Evolutionary conservation across 2,329 filamentous ascomycete species (phyloP).

Genomic region (Trichoderma lentiforme): DNA sequence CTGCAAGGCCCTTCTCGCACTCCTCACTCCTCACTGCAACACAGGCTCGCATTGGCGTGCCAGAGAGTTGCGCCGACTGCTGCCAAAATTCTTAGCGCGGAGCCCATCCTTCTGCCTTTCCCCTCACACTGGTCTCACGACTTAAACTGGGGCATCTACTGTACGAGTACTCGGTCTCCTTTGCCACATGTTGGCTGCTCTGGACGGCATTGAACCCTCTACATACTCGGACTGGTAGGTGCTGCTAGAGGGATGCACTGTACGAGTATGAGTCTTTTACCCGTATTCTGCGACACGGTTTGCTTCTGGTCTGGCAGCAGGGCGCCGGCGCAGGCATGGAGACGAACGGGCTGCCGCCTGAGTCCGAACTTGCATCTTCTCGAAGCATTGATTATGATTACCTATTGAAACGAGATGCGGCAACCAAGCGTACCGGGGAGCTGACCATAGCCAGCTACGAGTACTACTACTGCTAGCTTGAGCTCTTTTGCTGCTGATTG

Average conservation of each 20-base stretch:
- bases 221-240: background rate
- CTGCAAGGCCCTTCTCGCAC: background rate
- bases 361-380: background rate
- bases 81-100: conserved; percentile 14
- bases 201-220: background rate
- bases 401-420: background rate
- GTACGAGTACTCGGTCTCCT: background rate
- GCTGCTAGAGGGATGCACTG: background rate
- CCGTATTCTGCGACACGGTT: background rate
- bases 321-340: background rate
- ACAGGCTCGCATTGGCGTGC: conserved; percentile 16
- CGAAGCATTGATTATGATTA: conserved; percentile 1
- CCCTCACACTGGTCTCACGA: conserved; percentile 13
- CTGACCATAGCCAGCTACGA: background rate
- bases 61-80: conserved; percentile 19
- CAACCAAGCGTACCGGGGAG: background rate
- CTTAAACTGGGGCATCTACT: conserved; percentile 6
- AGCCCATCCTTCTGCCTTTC: conserved; percentile 1
- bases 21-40: conserved; percentile 15
- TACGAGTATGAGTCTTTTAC: background rate
- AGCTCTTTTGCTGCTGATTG: conserved; percentile 3
- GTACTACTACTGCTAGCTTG: background rate
- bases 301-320: background rate
- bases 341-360: background rate
- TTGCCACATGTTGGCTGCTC: background rate